Evolutionary conservation across 495 filamentous ascomycete species (phyloP), one percentile per base, ranked within the genome.

Genomic region (Penicillium cinerascens): DNA sequence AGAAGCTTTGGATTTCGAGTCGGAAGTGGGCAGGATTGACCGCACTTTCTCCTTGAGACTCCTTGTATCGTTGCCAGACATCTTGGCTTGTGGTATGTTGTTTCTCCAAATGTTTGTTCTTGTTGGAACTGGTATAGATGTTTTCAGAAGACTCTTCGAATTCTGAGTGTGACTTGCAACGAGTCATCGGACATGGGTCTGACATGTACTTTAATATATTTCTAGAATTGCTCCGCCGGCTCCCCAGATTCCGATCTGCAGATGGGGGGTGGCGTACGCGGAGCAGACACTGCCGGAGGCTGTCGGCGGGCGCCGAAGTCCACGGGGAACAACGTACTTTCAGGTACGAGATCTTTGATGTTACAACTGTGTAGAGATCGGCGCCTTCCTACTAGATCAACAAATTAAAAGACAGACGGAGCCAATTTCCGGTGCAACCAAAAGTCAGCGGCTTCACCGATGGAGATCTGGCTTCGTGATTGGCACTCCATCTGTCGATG

Each of bases 31-130:
- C 22, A 59, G 10, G 4, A 59, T 54, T n/a, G 56, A 49, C 17
- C 40, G 42, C 18, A 59, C 47, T 43, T 54, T 59, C 15, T 39
- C 43, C 47, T 51, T 59, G n/a, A 59, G 40, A 27, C 33, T 40
- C 26, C 37, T 59, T 35, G 25, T 35, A 40, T 54, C 47, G 26
- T 48, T 50, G 29, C 47, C 35, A 11, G 42, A 22, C 51, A 59
- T 59, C 3, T 43, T 54, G 47, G 25, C 25, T n/a, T n/a, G n/a
- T n/a, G n/a, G n/a, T 26, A 7, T 26, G 25, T 26, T 26, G 25
- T 26, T 26, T 26, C 25, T 26, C 13, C 5, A 20, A 41, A n/a
- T 47, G 42, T 37, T 37, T 41, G 42, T 29, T 33, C 21, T 41
- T 37, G 35, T 37, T 37, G 35, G 35, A 13, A 13, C 10, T 37